Evolutionary conservation across 495 filamentous ascomycete species (phyloP).

Genomic region (Pyronema domesticum): DNA sequence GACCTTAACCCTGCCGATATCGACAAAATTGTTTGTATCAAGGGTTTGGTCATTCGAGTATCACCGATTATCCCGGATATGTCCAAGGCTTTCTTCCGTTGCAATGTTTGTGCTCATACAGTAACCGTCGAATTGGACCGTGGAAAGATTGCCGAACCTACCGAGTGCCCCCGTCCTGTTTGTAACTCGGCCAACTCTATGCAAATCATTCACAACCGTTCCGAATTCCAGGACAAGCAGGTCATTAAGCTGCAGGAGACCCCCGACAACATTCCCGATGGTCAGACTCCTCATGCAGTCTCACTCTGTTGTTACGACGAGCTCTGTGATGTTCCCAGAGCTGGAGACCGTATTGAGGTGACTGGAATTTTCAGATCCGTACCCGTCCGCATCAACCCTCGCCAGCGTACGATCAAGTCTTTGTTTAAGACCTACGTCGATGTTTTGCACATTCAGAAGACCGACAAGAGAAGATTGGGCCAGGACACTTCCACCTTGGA

Average conservation of each 20-base stretch:
- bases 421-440: conserved; percentile 98
- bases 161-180: conserved; percentile 64
- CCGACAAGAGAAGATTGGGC: conserved; percentile 82
- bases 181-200: conserved; percentile 84
- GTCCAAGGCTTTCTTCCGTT: conserved; percentile 94
- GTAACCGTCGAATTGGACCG: conserved; percentile 81
- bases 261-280: conserved; percentile 80
- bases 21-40: conserved; percentile 91
- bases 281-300: conserved; percentile 95
- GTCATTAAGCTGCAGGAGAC: conserved; percentile 98
- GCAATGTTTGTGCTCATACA: conserved; percentile 77
- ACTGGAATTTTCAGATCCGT: conserved; percentile 93
- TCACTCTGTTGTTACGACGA: conserved; percentile 94
- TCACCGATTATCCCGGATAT: conserved; percentile 96
- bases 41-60: conserved; percentile 88
- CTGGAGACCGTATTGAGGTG: conserved; percentile 87
- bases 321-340: conserved; percentile 91
- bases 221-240: conserved; percentile 87
- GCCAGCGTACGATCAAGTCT: conserved; percentile 78
- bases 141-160: conserved; percentile 90
- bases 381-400: conserved; percentile 85
- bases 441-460: conserved; percentile 86
- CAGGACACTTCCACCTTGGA: conserved; percentile 81
- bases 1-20: conserved; percentile 89
- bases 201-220: conserved; percentile 96